Percentiles rank a stretch among this genome's conserved stretches.
Conservation (phyloP, 2,329 filamentous ascomycete species). For the Xylaria polymorpha region DNA sequence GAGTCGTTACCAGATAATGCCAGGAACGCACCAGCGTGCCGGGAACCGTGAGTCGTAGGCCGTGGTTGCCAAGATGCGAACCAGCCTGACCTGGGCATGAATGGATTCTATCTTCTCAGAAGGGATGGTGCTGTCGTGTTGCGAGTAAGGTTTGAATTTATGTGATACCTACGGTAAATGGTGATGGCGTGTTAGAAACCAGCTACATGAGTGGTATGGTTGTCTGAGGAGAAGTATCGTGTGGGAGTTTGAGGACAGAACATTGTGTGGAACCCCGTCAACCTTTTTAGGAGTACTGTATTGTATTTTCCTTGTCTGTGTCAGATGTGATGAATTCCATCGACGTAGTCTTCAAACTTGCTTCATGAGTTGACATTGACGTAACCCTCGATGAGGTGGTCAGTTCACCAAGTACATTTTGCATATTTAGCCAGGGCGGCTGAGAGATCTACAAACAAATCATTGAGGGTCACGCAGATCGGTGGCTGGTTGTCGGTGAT, state of each 20-base stretch:
- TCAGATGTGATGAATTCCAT: neutral
- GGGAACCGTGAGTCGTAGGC: slow-evolving; percentile 22
- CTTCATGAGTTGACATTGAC: neutral
- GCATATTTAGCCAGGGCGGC: slow-evolving; percentile 17
- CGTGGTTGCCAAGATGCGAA: slow-evolving; percentile 21
- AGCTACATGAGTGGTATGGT: neutral
- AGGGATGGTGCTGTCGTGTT: neutral
- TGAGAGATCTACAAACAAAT: slow-evolving; percentile 9
- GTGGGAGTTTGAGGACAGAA: neutral
- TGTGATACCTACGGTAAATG: slow-evolving; percentile 6
- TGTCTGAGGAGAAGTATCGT: neutral
- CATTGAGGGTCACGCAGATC: slow-evolving; percentile 12
- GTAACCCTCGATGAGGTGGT: neutral
- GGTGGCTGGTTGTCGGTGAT: slow-evolving; percentile 17
- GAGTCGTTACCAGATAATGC: slow-evolving; percentile 19
- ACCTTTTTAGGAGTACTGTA: neutral
- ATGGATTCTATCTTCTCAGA: slow-evolving; percentile 9
- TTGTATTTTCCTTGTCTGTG: neutral
- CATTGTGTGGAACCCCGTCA: neutral
- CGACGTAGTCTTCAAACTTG: no score
- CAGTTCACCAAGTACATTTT: neutral
- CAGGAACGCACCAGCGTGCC: slow-evolving; percentile 31
- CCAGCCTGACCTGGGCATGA: slow-evolving; percentile 5
- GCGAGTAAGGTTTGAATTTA: neutral
- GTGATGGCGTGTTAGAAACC: slow-evolving; percentile 1